Conservation (phyloP, 73 alveolate genomes). For the Stentor coeruleus region DNA sequence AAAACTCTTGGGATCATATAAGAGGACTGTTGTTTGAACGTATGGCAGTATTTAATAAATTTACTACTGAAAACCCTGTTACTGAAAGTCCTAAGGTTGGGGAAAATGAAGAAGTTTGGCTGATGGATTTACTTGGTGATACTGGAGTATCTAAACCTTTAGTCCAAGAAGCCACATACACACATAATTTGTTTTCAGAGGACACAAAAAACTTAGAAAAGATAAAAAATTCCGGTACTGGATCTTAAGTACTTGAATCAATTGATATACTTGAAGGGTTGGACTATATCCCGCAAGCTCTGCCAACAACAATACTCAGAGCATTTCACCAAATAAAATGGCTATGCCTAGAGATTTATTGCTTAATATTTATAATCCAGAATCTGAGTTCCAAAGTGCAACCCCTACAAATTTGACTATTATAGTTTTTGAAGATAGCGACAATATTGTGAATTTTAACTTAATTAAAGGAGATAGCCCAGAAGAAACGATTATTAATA, state of each 20-base stretch:
- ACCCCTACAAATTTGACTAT: slow-evolving; percentile 1
- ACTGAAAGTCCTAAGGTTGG: slow-evolving; percentile 45
- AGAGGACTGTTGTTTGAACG: slow-evolving; percentile 50
- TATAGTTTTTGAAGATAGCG: slow-evolving; percentile 45
- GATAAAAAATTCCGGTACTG: no score
- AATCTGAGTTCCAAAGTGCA: not conserved
- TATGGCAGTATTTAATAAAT: slow-evolving; percentile 56
- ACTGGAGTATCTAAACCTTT: no score
- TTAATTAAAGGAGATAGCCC: slow-evolving; percentile 33
- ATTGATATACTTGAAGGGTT: no score
- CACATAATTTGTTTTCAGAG: no score
- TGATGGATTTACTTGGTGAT: not conserved
- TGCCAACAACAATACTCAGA: no score
- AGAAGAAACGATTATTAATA: slow-evolving; percentile 29
- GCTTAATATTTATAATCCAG: no score
- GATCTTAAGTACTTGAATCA: no score
- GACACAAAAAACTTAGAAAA: no score
- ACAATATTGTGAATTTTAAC: slow-evolving; percentile 31
- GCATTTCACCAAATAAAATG: no score
- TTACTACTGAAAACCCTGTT: slow-evolving; percentile 38
- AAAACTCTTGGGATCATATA: slow-evolving; percentile 47
- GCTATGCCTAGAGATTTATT: no score
- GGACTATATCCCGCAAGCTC: no score
- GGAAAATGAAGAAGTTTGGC: slow-evolving; percentile 16
- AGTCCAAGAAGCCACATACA: no score